Conservation (phyloP, 441 rosid species). For the Sinapis alba region DNA sequence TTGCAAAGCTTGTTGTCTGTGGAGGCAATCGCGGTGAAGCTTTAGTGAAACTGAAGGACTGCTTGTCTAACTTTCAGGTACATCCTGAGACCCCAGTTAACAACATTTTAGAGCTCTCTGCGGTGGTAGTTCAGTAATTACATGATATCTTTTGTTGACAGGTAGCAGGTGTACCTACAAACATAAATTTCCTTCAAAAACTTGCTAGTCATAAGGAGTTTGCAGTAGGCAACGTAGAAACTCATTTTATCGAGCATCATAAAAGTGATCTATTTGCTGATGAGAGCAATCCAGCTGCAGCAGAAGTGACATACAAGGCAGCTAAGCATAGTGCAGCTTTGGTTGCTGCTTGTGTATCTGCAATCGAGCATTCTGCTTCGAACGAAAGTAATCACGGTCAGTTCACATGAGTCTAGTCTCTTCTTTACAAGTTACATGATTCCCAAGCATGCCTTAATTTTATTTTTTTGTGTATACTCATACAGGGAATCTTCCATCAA, state of each 20-base stretch:
- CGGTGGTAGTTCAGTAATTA: constrained; percentile 21
- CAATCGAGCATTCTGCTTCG: constrained; percentile 51
- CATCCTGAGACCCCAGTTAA: neutral
- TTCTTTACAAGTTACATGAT: constrained; percentile 30
- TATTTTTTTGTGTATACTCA: constrained; percentile 30
- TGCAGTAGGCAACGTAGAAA: constrained; percentile 84
- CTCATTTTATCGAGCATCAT: constrained; percentile 90
- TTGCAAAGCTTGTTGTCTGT: constrained; percentile 97
- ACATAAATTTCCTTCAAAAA: constrained; percentile 77
- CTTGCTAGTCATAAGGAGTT: constrained; percentile 82
- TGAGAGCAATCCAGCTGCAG: constrained; percentile 52
- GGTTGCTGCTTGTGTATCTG: constrained; percentile 79
- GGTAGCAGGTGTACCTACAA: constrained; percentile 98
- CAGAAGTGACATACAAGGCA: constrained; percentile 49
- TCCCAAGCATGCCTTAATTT: constrained; percentile 23
- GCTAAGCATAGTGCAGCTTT: constrained; percentile 62
- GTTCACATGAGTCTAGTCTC: constrained; percentile 40
- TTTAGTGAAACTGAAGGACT: constrained; percentile 83
- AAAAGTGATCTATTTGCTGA: constrained; percentile 75
- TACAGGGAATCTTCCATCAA: constrained; percentile 62
- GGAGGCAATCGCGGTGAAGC: constrained; percentile 88
- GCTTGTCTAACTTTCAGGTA: constrained; percentile 91
- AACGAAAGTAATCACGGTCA: constrained; percentile 55
- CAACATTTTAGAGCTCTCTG: no score
- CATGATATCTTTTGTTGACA: constrained; percentile 41